A percentile compares a stretch with the other conserved stretches of the same genome.
These are phyloP conservation scores for Hericium rajendrae DNA, from an alignment of 768 basidiomycete species.

Conservation along the genomic window DNA sequence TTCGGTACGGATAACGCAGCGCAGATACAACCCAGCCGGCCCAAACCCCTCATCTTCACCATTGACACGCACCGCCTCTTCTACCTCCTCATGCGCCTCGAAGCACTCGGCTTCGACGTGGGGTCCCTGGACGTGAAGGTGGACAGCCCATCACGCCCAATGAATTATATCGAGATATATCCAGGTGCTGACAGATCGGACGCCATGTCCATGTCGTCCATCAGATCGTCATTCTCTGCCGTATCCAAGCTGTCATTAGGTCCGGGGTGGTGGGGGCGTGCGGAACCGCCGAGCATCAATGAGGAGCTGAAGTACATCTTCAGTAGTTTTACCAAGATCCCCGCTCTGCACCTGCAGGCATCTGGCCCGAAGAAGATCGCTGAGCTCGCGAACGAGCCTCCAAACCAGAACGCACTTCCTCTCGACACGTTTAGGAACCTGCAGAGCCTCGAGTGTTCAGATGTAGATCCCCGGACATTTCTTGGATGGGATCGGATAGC, in stretches of 20 bases:
- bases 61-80: constrained; percentile 79
- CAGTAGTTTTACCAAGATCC: constrained; percentile 85
- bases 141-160: constrained; percentile 64
- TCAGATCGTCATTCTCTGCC: constrained; percentile 67
- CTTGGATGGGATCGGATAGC: constrained; percentile 79
- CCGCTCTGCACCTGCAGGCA: constrained; percentile 59
- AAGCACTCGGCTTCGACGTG: constrained; percentile 66
- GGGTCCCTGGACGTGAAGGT: constrained; percentile 75
- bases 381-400: constrained; percentile 61
- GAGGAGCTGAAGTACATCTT: constrained; percentile 77
- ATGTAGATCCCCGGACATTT: constrained; percentile 74
- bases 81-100: constrained; percentile 81
- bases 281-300: constrained; percentile 51
- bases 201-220: constrained; percentile 61
- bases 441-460: constrained; percentile 60
- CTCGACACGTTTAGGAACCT: constrained; percentile 81
- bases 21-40: constrained; percentile 21
- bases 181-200: constrained; percentile 55
- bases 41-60: constrained; percentile 53
- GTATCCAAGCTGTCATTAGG: constrained; percentile 72
- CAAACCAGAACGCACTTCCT: constrained; percentile 68
- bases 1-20: constrained; percentile 30
- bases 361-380: constrained; percentile 56
- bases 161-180: constrained; percentile 60
- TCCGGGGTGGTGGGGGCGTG: constrained; percentile 59